Conservation (phyloP, 352 stramenopile species). For the Pythium aristosporum region DNA sequence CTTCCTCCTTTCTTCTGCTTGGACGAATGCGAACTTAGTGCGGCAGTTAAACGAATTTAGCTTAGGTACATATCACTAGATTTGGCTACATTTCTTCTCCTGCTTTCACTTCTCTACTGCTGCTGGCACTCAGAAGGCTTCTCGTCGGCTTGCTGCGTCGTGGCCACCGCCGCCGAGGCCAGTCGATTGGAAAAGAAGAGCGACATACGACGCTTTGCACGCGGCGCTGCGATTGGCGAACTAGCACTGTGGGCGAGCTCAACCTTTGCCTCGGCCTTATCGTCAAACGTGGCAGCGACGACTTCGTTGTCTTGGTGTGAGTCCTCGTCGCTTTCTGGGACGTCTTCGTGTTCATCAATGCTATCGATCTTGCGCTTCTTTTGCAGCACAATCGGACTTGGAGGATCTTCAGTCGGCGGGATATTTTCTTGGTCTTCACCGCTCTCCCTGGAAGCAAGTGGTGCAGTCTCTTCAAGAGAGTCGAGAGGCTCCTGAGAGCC, state of each 20-base stretch:
- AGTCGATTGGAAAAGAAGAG: constrained; percentile 37
- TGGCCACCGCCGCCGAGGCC: background rate
- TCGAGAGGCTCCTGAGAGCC: background rate
- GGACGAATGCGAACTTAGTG: constrained; percentile 18
- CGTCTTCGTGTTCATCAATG: background rate
- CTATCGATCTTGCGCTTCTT: constrained; percentile 25
- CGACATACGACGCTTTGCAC: constrained; percentile 30
- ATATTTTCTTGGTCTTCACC: constrained; percentile 27
- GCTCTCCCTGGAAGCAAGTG: background rate
- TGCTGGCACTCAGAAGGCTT: constrained; percentile 48
- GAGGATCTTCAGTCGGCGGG: constrained; percentile 2
- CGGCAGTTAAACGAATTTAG: constrained; percentile 13
- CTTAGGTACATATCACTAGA: background rate
- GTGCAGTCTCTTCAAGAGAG: background rate
- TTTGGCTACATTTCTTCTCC: constrained; percentile 12
- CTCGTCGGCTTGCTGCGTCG: constrained; percentile 13
- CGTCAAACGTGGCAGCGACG: background rate
- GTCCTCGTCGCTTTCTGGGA: background rate
- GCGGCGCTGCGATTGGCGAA: background rate
- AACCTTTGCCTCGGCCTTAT: background rate
- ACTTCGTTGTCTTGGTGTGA: background rate
- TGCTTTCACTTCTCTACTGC: constrained; percentile 30
- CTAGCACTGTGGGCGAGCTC: background rate
- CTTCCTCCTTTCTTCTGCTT: background rate
- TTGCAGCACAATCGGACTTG: background rate